Percentiles rank a stretch among this genome's conserved stretches.
Evolutionary conservation across 352 stramenopile genomes (phyloP).

Genomic region (Phytophthora gonapodyides): DNA sequence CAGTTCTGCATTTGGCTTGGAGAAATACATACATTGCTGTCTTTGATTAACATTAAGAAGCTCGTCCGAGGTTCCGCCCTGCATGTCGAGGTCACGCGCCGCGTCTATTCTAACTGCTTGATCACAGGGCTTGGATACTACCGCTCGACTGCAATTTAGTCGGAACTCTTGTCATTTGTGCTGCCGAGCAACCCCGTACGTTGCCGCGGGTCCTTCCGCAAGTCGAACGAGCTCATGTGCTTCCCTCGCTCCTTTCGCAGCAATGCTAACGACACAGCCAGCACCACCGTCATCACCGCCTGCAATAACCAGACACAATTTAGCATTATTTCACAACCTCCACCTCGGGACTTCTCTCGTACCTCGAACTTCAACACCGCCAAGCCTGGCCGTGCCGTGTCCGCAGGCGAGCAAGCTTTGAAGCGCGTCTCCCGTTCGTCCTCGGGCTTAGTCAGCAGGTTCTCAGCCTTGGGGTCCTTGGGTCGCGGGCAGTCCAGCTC

Average conservation of each 20-base stretch:
- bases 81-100: slow-evolving; percentile 1
- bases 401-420: slow-evolving; percentile 51
- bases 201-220: slow-evolving; percentile 70
- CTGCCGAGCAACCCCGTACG: slow-evolving; percentile 44
- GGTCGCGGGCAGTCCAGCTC: slow-evolving; percentile 60
- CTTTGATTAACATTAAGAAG: slow-evolving; percentile 21
- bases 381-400: slow-evolving; percentile 42
- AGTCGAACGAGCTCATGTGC: slow-evolving; percentile 79
- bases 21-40: slow-evolving; percentile 34
- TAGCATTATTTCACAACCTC: background rate
- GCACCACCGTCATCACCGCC: slow-evolving; percentile 53
- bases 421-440: slow-evolving; percentile 52
- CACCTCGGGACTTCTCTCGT: slow-evolving; percentile 8
- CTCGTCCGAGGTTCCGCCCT: background rate
- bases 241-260: slow-evolving; percentile 71
- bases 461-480: slow-evolving; percentile 30
- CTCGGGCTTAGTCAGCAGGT: slow-evolving; percentile 24
- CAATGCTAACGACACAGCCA: slow-evolving; percentile 51
- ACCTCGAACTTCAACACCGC: slow-evolving; percentile 82
- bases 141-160: slow-evolving; percentile 28
- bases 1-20: background rate
- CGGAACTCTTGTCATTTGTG: slow-evolving; percentile 40
- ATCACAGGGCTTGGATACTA: background rate
- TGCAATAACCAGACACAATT: slow-evolving; percentile 22
- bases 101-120: slow-evolving; percentile 17